These are phyloP conservation scores for Chimonanthus salicifolius DNA, from an alignment of 164 flowering plant genomes.

Conservation along the genomic window DNA sequence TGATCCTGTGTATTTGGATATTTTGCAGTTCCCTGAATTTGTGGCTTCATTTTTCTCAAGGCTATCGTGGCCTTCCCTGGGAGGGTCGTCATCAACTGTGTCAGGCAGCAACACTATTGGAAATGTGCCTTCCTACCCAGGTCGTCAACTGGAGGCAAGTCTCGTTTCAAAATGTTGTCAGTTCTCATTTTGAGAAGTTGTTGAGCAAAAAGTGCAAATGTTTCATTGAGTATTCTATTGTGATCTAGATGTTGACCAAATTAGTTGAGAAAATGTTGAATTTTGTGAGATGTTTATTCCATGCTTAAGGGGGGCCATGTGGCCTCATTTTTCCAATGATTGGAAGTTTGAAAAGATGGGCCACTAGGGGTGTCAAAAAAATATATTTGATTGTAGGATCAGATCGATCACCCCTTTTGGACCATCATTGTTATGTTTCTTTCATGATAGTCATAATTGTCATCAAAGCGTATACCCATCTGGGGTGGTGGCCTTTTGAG, in stretches of 20 bases:
- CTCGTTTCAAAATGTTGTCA: not conserved
- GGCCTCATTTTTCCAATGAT: not conserved
- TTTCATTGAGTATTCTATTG: not conserved
- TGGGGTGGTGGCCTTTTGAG: too few species aligned
- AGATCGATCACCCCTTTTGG: not conserved
- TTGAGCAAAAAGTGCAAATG: not conserved
- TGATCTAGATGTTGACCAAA: not conserved
- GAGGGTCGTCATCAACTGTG: constrained; percentile 43
- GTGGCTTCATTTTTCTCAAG: constrained; percentile 66
- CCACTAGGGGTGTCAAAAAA: not conserved
- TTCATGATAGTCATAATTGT: not conserved
- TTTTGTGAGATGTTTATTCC: not conserved
- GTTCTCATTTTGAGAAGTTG: not conserved
- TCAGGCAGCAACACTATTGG: constrained; percentile 46
- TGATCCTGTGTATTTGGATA: constrained; percentile 4
- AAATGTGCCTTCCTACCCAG: constrained; percentile 36
- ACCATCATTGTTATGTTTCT: not conserved
- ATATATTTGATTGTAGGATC: too few species aligned
- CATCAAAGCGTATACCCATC: too few species aligned
- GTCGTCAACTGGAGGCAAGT: constrained; percentile 68
- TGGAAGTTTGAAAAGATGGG: not conserved
- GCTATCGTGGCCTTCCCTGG: constrained; percentile 52
- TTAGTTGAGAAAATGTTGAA: not conserved
- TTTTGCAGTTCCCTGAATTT: constrained; percentile 64
- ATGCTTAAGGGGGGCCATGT: not conserved